Conservation (phyloP, 257 asterid genomes). For the Misopates orontium region DNA sequence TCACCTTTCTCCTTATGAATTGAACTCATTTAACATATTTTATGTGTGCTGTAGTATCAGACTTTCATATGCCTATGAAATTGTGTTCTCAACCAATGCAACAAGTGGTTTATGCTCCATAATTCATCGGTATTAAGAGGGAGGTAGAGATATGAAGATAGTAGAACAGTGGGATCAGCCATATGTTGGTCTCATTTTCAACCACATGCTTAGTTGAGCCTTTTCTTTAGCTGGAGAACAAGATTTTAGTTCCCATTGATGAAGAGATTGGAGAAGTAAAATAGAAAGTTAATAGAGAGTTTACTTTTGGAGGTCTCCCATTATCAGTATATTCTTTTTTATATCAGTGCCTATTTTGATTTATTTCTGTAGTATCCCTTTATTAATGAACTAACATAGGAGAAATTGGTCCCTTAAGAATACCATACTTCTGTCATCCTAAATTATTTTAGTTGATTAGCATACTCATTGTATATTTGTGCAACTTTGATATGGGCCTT, state of each 20-base stretch:
- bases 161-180: too few relatives aligned
- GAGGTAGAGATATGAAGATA: too few relatives aligned
- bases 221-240: not conserved
- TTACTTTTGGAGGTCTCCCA: not conserved
- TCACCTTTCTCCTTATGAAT: not conserved
- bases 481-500: too few relatives aligned
- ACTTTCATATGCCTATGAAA: not conserved
- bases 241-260: not conserved
- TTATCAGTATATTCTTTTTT: not conserved
- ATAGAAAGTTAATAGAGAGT: not conserved
- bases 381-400: conserved; percentile 4
- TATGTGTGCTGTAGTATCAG: not conserved
- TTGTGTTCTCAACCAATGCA: not conserved
- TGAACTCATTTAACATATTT: not conserved
- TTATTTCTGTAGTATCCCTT: not conserved
- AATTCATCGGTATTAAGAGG: too few relatives aligned
- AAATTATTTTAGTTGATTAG: not conserved
- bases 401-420: not conserved
- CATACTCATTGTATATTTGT: not conserved
- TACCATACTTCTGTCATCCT: not conserved
- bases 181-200: not conserved
- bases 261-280: not conserved
- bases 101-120: too few relatives aligned
- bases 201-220: conserved; percentile 1
- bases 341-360: not conserved